These are phyloP conservation scores for Gossypium stocksii DNA, from an alignment of 345 rosid genomes.

Conservation along the genomic window DNA sequence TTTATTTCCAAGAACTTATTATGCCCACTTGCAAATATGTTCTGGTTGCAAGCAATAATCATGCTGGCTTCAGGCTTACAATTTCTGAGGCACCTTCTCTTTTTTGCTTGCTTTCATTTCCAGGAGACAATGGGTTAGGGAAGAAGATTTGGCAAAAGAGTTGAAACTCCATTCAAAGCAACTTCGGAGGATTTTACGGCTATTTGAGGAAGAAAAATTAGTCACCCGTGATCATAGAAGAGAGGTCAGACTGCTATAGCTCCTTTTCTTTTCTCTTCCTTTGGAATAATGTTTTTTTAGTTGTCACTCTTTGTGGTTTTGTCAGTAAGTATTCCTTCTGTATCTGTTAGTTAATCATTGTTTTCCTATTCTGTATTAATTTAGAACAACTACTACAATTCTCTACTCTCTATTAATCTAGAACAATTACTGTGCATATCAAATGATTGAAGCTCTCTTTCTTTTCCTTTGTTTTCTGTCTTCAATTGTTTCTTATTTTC, in stretches of 20 bases:
- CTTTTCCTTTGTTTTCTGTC: neutral
- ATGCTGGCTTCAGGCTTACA: neutral
- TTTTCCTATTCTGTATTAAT: neutral
- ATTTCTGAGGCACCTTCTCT: neutral
- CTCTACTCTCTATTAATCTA: neutral
- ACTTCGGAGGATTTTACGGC: slow-evolving; percentile 60
- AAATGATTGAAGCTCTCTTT: neutral
- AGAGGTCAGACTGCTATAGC: slow-evolving; percentile 49
- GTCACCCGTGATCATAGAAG: slow-evolving; percentile 70
- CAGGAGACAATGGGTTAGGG: slow-evolving; percentile 92
- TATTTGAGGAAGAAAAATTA: slow-evolving; percentile 78
- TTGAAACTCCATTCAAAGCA: slow-evolving; percentile 76
- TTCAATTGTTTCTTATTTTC: neutral
- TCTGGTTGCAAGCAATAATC: neutral
- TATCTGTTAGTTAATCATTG: neutral
- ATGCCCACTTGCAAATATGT: neutral
- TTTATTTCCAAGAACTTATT: neutral
- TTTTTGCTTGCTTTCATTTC: slow-evolving; percentile 7
- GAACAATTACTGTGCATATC: neutral
- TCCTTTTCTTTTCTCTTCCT: neutral
- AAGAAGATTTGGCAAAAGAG: slow-evolving; percentile 92
- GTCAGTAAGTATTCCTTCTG: neutral
- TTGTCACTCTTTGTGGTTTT: neutral
- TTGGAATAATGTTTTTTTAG: neutral
- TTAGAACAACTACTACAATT: no score